Percentiles rank a stretch among this genome's conserved stretches.
Evolutionary conservation across 352 stramenopile genomes (phyloP).

Genomic region (Pythium plurisporium): DNA sequence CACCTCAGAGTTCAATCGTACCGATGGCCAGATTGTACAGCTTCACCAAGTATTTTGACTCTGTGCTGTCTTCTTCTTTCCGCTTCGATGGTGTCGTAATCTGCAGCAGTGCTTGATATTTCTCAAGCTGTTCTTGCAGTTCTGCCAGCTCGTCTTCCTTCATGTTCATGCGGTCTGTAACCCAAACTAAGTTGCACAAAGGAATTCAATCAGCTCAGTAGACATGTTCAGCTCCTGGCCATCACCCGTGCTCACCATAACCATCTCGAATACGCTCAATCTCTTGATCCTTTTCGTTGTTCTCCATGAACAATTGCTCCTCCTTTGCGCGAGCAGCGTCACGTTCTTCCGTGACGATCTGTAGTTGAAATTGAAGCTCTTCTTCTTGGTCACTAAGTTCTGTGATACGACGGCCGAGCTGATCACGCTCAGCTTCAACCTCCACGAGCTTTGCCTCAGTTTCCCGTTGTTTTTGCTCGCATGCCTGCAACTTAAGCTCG

Average conservation of each 20-base stretch:
- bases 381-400: conserved; percentile 70
- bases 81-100: conserved; percentile 34
- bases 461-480: conserved; percentile 42
- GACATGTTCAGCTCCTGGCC: background rate
- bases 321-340: conserved; percentile 80
- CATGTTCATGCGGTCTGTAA: conserved; percentile 86
- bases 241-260: conserved; percentile 55
- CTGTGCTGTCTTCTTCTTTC: background rate
- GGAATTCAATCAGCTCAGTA: background rate
- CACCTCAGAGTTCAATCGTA: background rate
- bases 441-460: conserved; percentile 23
- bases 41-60: conserved; percentile 29
- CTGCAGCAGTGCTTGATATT: conserved; percentile 72
- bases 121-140: conserved; percentile 80
- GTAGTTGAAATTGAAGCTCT: conserved; percentile 72
- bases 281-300: conserved; percentile 84
- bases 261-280: conserved; percentile 85
- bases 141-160: conserved; percentile 85
- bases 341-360: conserved; percentile 81
- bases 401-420: conserved; percentile 37
- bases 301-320: conserved; percentile 77
- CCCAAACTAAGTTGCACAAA: conserved; percentile 50
- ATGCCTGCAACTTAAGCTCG: conserved; percentile 48
- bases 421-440: conserved; percentile 34
- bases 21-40: conserved; percentile 31